Conservation (phyloP, 345 rosid genomes). For the Eucalyptus caleyi region DNA sequence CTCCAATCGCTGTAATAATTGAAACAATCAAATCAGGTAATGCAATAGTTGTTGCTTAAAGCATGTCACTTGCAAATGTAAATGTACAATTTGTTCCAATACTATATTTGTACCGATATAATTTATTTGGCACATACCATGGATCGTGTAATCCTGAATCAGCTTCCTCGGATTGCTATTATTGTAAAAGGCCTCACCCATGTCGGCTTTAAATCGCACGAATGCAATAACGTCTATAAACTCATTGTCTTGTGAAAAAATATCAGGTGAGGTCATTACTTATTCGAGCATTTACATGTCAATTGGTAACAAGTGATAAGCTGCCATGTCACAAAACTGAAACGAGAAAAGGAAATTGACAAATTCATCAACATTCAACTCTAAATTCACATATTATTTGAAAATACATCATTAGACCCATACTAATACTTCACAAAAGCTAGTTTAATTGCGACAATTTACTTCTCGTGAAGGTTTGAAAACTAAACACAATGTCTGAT, state of each 20-base stretch:
- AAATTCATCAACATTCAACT: background rate
- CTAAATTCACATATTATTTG: background rate
- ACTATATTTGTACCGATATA: too few species aligned
- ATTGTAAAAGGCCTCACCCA: too few species aligned
- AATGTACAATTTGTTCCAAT: too few species aligned
- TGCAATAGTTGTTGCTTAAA: too few species aligned
- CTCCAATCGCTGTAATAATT: too few species aligned
- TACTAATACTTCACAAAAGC: background rate
- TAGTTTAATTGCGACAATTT: background rate
- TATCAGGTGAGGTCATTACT: background rate
- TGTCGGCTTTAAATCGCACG: too few species aligned
- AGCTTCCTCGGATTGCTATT: too few species aligned
- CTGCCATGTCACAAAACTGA: background rate
- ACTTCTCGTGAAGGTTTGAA: background rate
- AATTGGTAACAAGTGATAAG: background rate
- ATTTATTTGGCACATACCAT: too few species aligned
- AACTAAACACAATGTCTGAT: background rate
- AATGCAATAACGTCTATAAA: too few species aligned
- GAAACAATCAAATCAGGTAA: too few species aligned
- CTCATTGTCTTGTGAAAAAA: conserved; percentile 9
- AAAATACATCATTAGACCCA: background rate
- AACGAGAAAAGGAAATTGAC: background rate
- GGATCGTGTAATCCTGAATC: too few species aligned
- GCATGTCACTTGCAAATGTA: too few species aligned
- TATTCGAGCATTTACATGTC: background rate